phyloP scores from a whole-genome alignment of 2,329 filamentous ascomycete species.

The Hypoxylon sp. region DNA sequence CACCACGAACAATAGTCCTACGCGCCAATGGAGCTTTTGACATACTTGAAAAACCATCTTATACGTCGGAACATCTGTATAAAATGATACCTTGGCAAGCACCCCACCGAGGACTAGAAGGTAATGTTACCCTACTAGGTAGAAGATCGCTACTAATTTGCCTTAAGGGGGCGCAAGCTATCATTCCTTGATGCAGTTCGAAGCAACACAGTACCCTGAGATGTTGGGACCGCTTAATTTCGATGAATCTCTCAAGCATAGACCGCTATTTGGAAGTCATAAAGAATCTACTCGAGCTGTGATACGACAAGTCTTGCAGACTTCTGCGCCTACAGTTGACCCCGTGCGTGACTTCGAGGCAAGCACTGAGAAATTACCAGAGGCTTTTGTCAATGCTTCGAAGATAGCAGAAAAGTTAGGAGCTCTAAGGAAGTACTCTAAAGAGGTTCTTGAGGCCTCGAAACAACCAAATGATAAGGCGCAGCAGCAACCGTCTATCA shows the following conservation, averaged over 20 bases:
- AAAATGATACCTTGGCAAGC: slow-evolving; percentile 73
- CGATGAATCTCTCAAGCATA: slow-evolving; percentile 67
- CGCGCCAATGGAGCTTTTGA: slow-evolving; percentile 73
- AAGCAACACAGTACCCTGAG: slow-evolving; percentile 66
- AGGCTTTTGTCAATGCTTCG: slow-evolving; percentile 59
- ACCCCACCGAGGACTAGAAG: slow-evolving; percentile 70
- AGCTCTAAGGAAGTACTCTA: slow-evolving; percentile 59
- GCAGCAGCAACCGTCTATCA: slow-evolving; percentile 33
- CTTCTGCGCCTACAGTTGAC: slow-evolving; percentile 54
- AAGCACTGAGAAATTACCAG: slow-evolving; percentile 56
- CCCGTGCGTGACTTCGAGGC: slow-evolving; percentile 58
- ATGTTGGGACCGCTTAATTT: slow-evolving; percentile 69
- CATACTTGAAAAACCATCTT: slow-evolving; percentile 73
- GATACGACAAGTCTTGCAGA: slow-evolving; percentile 60
- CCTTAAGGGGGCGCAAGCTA: slow-evolving; percentile 65
- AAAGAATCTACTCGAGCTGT: slow-evolving; percentile 61
- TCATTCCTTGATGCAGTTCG: slow-evolving; percentile 71
- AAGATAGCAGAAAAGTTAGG: slow-evolving; percentile 66
- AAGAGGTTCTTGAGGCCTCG: slow-evolving; percentile 42
- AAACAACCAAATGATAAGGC: slow-evolving; percentile 38
- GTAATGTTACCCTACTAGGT: slow-evolving; percentile 53
- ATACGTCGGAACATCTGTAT: slow-evolving; percentile 70
- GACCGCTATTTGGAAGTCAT: slow-evolving; percentile 71
- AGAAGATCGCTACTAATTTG: slow-evolving; percentile 47
- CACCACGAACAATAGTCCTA: slow-evolving; percentile 71